phyloP scores from a whole-genome alignment of 2,329 filamentous ascomycete species.

The Ceratocystis papillata region DNA sequence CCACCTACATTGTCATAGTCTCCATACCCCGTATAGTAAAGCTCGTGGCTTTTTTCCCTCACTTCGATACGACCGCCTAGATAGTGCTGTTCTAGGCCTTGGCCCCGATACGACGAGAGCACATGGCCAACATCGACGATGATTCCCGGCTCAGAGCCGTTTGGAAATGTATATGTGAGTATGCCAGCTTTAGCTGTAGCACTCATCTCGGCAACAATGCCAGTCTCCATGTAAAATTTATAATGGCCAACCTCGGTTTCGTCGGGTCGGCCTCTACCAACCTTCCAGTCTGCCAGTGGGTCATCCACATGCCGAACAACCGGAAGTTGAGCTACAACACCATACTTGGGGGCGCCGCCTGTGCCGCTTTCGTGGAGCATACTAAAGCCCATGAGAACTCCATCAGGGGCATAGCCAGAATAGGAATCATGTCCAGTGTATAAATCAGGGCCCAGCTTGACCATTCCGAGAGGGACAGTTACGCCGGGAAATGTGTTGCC shows the following conservation, averaged over 20 bases:
- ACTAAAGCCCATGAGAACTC: constrained; percentile 49
- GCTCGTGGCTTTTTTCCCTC: constrained; percentile 32
- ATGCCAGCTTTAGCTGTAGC: constrained; percentile 48
- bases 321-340: constrained; percentile 52
- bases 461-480: constrained; percentile 39
- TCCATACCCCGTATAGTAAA: constrained; percentile 46
- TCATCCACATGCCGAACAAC: constrained; percentile 41
- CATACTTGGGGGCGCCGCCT: constrained; percentile 59
- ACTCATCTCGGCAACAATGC: constrained; percentile 46
- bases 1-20: constrained; percentile 49
- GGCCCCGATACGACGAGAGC: constrained; percentile 50
- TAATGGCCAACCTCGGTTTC: constrained; percentile 51
- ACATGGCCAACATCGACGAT: constrained; percentile 57
- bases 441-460: constrained; percentile 42
- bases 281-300: constrained; percentile 46
- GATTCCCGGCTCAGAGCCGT: constrained; percentile 35
- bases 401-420: constrained; percentile 41
- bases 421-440: constrained; percentile 42
- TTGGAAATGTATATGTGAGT: constrained; percentile 51
- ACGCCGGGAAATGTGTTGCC: constrained; percentile 43
- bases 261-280: constrained; percentile 43
- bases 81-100: constrained; percentile 52
- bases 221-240: constrained; percentile 44
- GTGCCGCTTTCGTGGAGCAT: constrained; percentile 58
- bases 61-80: constrained; percentile 48